Evolutionary conservation across 2,329 filamentous ascomycete species (phyloP), one percentile per base, ranked within the genome.

Genomic region (Karstenula rhodostoma): DNA sequence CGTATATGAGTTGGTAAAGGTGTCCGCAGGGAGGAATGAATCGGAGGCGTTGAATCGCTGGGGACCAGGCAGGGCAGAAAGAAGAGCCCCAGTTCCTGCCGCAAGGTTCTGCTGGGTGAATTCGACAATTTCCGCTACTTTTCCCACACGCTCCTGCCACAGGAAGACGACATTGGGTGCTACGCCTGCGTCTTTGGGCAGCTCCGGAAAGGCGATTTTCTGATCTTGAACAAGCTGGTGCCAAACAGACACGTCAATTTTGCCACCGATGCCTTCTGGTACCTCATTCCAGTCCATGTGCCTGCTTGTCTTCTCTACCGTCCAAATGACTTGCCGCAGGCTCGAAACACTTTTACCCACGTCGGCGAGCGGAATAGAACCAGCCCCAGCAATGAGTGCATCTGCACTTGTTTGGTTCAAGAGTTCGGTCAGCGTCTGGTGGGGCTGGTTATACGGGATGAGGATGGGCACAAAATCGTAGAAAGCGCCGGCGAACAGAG

Each of bases 211-310:
- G 40, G 86, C 83, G 42, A 62, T 66, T 60, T 70, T 56, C 81
- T 82, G 29, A 63, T 95, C 91, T 65, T 90, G 87, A 27, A 97
- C 81, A 56, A 98, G 86, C 61, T 97, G 92, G 72, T 96, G 92
- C 94, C 94, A 99, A 15, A 94, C 95, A n/a, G 89, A 87, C 17
- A 97, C 91, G 58, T 91, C 91, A 62, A 96, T 84, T 63, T 85
- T 88, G 59, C 90, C 87, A 17, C 90, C 90, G 58, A 90, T 89
- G 54, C 91, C 90, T 72, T 90, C 86, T 12, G 94, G 93, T 2
- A 94, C 87, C 74, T 94, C 92, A 69, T 92, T 94, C 94, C 94
- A 99, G 78, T 97, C 94, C 85, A 99, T 90, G 75, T 98, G 94
- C 68, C 88, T 87, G 81, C 89, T 97, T 44, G 93, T 93, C 72